These are phyloP conservation scores for Saturnispora diversa DNA, from an alignment of 805 yeast species.

Conservation along the genomic window DNA sequence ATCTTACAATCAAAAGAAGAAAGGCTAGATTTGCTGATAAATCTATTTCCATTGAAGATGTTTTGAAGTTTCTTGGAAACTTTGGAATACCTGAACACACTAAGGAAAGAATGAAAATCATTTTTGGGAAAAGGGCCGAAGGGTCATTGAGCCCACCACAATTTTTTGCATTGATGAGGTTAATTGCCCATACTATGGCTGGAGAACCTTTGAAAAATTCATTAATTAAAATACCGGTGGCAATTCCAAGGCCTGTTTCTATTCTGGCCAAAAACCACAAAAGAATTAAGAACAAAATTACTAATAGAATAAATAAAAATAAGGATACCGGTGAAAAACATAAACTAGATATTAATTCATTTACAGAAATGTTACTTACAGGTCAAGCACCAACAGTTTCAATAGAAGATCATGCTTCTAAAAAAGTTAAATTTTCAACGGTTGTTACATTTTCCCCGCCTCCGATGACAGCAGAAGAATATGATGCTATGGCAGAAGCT, in stretches of 20 bases:
- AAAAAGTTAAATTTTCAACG: constrained; percentile 69
- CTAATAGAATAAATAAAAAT: constrained; percentile 13
- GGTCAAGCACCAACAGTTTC: constrained; percentile 57
- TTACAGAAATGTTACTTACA: constrained; percentile 74
- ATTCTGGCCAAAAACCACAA: constrained; percentile 57
- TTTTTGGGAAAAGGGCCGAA: constrained; percentile 47
- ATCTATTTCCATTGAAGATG: constrained; percentile 63
- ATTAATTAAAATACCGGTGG: constrained; percentile 47
- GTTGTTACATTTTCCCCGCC: constrained; percentile 38
- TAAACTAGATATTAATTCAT: constrained; percentile 73
- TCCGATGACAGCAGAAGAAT: constrained; percentile 14
- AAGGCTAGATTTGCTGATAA: constrained; percentile 43
- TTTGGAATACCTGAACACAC: constrained; percentile 53
- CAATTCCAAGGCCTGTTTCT: constrained; percentile 73
- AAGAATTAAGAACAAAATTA: constrained; percentile 11
- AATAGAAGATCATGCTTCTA: constrained; percentile 28
- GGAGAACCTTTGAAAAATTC: constrained; percentile 48
- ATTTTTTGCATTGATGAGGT: constrained; percentile 78
- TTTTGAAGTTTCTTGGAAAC: constrained; percentile 69
- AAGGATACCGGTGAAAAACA: constrained; percentile 11
- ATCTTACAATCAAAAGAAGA: constrained; percentile 70
- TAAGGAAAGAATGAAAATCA: constrained; percentile 41
- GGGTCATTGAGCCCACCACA: constrained; percentile 78
- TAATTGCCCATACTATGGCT: constrained; percentile 57
- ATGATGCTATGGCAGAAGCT: constrained; percentile 10